phyloP scores from a whole-genome alignment of 495 filamentous ascomycete species.

The Aspergillus incahuasiensis region DNA sequence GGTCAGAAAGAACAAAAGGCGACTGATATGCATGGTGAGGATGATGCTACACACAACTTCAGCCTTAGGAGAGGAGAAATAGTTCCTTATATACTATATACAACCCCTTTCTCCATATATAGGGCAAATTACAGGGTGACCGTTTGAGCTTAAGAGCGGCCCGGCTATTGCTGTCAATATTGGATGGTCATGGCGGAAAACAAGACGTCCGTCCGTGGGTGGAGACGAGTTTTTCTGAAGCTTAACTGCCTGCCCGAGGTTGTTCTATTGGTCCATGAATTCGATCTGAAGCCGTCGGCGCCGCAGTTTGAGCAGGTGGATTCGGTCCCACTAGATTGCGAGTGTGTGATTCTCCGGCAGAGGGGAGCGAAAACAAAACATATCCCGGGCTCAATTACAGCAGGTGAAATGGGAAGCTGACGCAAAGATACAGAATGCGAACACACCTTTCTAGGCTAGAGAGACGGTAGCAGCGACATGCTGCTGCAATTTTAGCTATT shows the following conservation, averaged over 20 bases:
- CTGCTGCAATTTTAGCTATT: too few species aligned
- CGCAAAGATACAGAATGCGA: too few species aligned
- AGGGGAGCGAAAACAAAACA: neutral
- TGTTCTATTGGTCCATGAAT: neutral
- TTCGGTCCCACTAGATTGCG: neutral
- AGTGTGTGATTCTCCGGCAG: neutral
- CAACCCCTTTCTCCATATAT: neutral
- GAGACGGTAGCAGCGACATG: too few species aligned
- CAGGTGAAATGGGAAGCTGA: too few species aligned
- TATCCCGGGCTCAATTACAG: too few species aligned
- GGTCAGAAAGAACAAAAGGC: neutral
- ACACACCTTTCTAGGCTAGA: too few species aligned
- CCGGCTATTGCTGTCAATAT: neutral
- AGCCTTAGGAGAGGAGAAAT: neutral
- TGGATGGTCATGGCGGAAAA: neutral
- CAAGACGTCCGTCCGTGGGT: neutral
- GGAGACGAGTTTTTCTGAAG: conserved; percentile 2
- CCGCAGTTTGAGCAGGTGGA: neutral
- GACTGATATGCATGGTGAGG: neutral
- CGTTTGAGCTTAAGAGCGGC: conserved; percentile 4
- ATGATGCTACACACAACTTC: neutral
- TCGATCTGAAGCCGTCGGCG: neutral
- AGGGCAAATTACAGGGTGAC: conserved; percentile 1
- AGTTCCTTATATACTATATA: neutral
- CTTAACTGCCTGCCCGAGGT: neutral